phyloP scores from a whole-genome alignment of 345 rosid genomes.

The Corchorus capsularis region DNA sequence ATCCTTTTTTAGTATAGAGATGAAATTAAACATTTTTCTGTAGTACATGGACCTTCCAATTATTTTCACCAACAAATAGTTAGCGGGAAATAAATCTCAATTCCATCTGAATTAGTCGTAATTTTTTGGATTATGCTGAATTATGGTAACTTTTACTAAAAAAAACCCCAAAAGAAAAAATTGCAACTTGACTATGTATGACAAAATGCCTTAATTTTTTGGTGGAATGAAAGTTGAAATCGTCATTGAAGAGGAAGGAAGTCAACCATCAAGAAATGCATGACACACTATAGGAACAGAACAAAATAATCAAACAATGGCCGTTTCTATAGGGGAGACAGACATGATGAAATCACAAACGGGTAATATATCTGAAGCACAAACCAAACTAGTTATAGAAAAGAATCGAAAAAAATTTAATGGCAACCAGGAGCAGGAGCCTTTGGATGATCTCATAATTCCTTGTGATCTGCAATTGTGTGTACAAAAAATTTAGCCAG shows the following conservation, averaged over 20 bases:
- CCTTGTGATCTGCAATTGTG: background rate
- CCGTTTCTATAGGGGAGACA: background rate
- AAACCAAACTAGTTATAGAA: background rate
- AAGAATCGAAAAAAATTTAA: background rate
- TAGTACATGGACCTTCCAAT: no score
- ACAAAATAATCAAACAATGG: background rate
- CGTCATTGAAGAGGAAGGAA: background rate
- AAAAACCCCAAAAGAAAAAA: no score
- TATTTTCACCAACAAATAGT: no score
- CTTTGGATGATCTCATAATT: background rate
- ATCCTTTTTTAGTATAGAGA: no score
- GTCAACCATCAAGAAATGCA: background rate
- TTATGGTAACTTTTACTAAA: no score
- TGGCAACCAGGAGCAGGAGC: background rate
- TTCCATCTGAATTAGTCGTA: no score
- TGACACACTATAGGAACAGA: background rate
- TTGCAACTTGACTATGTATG: no score
- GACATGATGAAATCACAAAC: background rate
- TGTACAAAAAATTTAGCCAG: slow-evolving; percentile 22
- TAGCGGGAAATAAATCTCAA: no score
- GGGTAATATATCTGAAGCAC: background rate
- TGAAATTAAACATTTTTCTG: no score
- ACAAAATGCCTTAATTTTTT: no score
- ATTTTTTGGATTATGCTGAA: no score
- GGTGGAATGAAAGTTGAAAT: no score